Conservation (phyloP, 108 stramenopile species). For the Stephanodiscus triporus region DNA sequence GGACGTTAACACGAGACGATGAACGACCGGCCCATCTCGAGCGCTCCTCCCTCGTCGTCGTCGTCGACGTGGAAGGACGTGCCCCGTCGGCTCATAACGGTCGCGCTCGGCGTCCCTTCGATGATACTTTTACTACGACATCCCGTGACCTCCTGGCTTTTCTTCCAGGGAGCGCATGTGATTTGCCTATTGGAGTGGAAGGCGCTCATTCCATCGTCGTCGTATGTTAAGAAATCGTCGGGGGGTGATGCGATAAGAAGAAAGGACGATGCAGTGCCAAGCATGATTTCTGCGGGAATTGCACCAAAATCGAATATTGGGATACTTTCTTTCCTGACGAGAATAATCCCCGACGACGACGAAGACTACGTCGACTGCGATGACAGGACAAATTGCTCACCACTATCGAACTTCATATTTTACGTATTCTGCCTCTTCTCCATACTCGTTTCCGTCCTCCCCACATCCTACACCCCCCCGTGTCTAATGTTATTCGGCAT, state of each 20-base stretch:
- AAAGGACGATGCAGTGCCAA: background rate
- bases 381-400: background rate
- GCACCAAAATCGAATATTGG: background rate
- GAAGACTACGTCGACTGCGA: background rate
- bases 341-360: background rate
- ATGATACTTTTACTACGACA: conserved; percentile 55
- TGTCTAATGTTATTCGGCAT: conserved; percentile 25
- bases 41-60: conserved; percentile 2
- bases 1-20: background rate
- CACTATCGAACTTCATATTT: conserved; percentile 19
- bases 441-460: conserved; percentile 24
- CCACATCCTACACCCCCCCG: conserved; percentile 21
- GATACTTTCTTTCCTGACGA: background rate
- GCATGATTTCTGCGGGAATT: background rate
- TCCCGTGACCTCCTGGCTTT: conserved; percentile 48
- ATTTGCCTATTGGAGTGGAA: conserved; percentile 59
- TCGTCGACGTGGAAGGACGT: conserved; percentile 57
- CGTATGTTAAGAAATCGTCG: background rate
- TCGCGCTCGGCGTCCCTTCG: conserved; percentile 72
- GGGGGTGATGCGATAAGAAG: background rate
- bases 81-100: conserved; percentile 72
- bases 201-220: conserved; percentile 20
- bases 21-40: background rate
- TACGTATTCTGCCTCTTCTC: conserved; percentile 34
- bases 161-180: conserved; percentile 67